Conservation (phyloP, 2,329 filamentous ascomycete genomes). For the Penicillium sp. region DNA sequence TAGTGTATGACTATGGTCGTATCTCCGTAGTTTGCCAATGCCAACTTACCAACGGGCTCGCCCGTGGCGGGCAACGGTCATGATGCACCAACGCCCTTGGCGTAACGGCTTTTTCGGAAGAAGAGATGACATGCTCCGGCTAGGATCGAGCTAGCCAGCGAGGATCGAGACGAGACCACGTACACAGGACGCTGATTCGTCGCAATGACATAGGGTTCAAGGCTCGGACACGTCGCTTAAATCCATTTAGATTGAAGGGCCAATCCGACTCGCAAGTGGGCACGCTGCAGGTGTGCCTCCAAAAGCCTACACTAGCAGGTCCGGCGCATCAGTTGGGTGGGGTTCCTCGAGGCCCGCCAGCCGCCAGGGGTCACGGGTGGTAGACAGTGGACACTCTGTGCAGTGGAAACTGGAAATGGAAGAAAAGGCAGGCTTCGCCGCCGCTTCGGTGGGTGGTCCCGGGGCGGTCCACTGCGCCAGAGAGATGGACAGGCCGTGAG, state of each 20-base stretch:
- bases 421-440: background rate
- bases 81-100: conserved; percentile 22
- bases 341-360: conserved; percentile 1
- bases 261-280: conserved; percentile 9
- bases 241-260: conserved; percentile 9
- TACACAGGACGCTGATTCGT: conserved; percentile 18
- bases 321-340: conserved; percentile 33
- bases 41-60: conserved; percentile 31
- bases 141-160: conserved; percentile 25
- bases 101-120: conserved; percentile 34
- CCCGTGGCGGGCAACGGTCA: conserved; percentile 30
- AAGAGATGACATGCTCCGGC: conserved; percentile 24
- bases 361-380: background rate
- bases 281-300: conserved; percentile 1
- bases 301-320: conserved; percentile 1
- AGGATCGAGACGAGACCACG: conserved; percentile 19
- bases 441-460: background rate
- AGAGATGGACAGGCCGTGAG: background rate
- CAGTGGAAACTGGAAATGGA: background rate
- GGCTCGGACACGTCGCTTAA: conserved; percentile 24
- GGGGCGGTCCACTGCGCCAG: background rate
- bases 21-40: background rate
- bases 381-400: conserved; percentile 10
- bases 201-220: conserved; percentile 21
- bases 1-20: conserved; percentile 18